Evolutionary conservation across 2,329 filamentous ascomycete species (phyloP).

Genomic region (Penicillium thymicola): DNA sequence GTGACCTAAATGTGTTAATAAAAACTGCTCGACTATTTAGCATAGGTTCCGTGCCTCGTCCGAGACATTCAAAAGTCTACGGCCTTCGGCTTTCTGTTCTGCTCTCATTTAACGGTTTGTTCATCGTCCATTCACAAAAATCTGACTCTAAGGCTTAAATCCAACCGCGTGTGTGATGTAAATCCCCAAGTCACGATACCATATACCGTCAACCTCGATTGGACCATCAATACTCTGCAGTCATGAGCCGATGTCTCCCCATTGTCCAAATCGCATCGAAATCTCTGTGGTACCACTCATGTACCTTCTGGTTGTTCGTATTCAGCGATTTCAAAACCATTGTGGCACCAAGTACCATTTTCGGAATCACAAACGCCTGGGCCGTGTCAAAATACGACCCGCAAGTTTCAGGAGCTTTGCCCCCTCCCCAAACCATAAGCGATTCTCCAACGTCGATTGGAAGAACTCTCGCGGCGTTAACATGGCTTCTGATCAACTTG

Average conservation of each 20-base stretch:
- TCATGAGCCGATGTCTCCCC: neutral
- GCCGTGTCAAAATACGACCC: constrained; percentile 14
- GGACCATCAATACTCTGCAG: neutral
- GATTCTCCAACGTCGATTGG: neutral
- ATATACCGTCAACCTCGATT: neutral
- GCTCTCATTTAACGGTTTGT: neutral
- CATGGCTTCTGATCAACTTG: constrained; percentile 26
- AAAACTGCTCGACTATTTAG: neutral
- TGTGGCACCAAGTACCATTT: constrained; percentile 26
- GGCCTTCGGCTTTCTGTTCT: neutral
- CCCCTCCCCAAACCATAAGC: neutral
- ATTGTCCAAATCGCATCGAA: neutral
- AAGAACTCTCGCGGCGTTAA: neutral
- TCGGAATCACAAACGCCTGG: constrained; percentile 33
- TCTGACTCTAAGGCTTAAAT: neutral
- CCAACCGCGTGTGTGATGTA: neutral
- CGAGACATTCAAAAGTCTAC: neutral
- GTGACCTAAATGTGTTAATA: neutral
- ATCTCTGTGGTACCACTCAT: neutral
- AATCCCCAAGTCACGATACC: neutral
- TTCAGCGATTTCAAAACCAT: constrained; percentile 28
- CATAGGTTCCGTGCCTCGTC: neutral
- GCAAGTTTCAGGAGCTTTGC: constrained; percentile 1
- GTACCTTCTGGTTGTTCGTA: constrained; percentile 25
- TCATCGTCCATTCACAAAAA: neutral